These are phyloP conservation scores for Phytopythium ostracodes DNA, from an alignment of 352 stramenopile genomes.

Conservation along the genomic window DNA sequence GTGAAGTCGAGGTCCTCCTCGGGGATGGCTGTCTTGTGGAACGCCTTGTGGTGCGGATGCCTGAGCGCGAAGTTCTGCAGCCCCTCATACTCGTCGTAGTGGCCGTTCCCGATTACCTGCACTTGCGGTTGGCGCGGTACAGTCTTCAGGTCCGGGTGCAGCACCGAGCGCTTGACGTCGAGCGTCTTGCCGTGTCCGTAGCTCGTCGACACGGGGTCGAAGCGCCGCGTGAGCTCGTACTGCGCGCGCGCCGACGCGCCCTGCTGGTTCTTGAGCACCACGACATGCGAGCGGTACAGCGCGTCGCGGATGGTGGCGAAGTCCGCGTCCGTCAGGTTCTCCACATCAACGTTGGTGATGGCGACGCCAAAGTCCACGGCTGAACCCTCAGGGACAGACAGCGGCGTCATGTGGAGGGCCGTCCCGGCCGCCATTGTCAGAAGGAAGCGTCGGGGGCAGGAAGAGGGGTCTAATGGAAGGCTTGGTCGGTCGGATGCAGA, in stretches of 20 bases:
- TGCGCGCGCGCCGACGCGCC: conserved; percentile 16
- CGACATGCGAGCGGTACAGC: conserved; percentile 24
- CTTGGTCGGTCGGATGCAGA: background rate
- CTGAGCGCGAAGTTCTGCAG: conserved; percentile 27
- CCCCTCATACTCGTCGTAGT: conserved; percentile 29
- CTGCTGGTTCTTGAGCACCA: conserved; percentile 28
- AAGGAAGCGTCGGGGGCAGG: too few relatives aligned
- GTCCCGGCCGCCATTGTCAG: conserved; percentile 11
- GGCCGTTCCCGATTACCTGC: conserved; percentile 26
- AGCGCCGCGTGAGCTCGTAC: conserved; percentile 24
- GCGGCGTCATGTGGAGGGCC: conserved; percentile 16
- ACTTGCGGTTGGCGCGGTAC: conserved; percentile 27
- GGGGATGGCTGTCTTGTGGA: conserved; percentile 23
- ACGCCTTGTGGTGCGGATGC: conserved; percentile 27
- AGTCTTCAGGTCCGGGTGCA: conserved; percentile 26
- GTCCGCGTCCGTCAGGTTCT: conserved; percentile 18
- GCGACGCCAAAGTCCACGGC: conserved; percentile 19
- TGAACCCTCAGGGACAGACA: conserved; percentile 13
- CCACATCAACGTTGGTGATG: conserved; percentile 21
- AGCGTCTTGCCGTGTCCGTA: conserved; percentile 29
- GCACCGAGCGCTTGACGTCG: conserved; percentile 22
- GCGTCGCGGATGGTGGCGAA: conserved; percentile 20
- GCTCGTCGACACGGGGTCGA: conserved; percentile 19
- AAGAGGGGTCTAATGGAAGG: too few relatives aligned
- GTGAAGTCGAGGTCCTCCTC: conserved; percentile 25